These are phyloP conservation scores for Alternaria dauci DNA, from an alignment of 2,329 filamentous ascomycete genomes.

Conservation along the genomic window DNA sequence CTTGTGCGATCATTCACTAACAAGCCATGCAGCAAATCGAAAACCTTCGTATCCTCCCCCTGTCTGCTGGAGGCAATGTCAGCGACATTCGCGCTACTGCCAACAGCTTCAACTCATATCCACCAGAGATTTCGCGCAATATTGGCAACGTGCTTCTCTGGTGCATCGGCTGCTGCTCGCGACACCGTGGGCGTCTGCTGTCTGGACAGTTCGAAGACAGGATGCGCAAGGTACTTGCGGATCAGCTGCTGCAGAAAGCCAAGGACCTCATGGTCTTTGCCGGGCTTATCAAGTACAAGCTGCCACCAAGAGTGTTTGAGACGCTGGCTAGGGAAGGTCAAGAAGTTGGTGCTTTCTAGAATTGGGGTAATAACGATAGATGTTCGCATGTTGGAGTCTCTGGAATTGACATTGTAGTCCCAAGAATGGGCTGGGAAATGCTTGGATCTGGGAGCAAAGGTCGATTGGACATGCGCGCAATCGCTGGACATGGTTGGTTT, in stretches of 20 bases:
- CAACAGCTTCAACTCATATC: slow-evolving; percentile 79
- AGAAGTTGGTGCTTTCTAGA: slow-evolving; percentile 43
- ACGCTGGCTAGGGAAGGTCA: slow-evolving; percentile 79
- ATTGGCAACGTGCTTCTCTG: slow-evolving; percentile 92
- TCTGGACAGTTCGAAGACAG: slow-evolving; percentile 76
- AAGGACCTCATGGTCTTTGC: slow-evolving; percentile 94
- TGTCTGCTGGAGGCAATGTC: slow-evolving; percentile 77
- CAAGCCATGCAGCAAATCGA: slow-evolving; percentile 70
- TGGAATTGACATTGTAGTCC: not conserved
- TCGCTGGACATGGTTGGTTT: not conserved
- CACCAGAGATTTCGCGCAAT: slow-evolving; percentile 84
- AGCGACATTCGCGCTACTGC: slow-evolving; percentile 80
- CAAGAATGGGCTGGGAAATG: not conserved
- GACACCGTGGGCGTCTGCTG: slow-evolving; percentile 72
- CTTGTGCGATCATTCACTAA: not conserved
- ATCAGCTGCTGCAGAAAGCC: slow-evolving; percentile 78
- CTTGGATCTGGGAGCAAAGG: not conserved
- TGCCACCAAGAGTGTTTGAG: slow-evolving; percentile 88
- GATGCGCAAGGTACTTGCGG: slow-evolving; percentile 63
- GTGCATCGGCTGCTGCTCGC: slow-evolving; percentile 86
- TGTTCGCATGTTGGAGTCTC: not conserved
- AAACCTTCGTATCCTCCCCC: slow-evolving; percentile 78
- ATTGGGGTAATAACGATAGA: not conserved
- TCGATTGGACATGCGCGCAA: not conserved
- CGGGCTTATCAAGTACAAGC: slow-evolving; percentile 87